These are phyloP conservation scores for Trichosporon sp. DNA, from an alignment of 1,284 basidiomycete species.

Conservation along the genomic window DNA sequence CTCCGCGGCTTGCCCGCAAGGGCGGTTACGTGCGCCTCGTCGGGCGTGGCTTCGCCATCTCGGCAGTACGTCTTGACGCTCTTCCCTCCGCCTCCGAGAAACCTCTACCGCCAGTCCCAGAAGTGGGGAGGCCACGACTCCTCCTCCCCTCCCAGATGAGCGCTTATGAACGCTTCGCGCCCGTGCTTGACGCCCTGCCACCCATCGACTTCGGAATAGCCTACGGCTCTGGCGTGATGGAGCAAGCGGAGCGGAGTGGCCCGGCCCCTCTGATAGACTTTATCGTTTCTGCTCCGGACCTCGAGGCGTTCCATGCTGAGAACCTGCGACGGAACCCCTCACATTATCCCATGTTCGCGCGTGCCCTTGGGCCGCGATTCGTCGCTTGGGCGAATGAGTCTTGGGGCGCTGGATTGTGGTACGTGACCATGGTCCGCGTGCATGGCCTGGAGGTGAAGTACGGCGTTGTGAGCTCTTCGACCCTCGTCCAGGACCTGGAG, in stretches of 20 bases:
- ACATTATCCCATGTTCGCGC: slow-evolving; percentile 82
- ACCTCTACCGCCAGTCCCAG: neutral
- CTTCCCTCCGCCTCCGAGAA: neutral
- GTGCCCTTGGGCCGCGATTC: slow-evolving; percentile 66
- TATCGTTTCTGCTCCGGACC: slow-evolving; percentile 86
- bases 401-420: slow-evolving; percentile 86
- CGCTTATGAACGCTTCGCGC: slow-evolving; percentile 32
- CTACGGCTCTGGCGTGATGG: slow-evolving; percentile 46
- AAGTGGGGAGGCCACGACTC: neutral
- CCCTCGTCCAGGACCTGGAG: slow-evolving; percentile 78
- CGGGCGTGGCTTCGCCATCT: neutral
- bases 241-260: slow-evolving; percentile 34
- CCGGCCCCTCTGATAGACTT: slow-evolving; percentile 82
- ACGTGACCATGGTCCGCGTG: slow-evolving; percentile 81
- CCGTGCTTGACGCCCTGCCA: slow-evolving; percentile 34
- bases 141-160: neutral
- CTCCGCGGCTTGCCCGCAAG: neutral
- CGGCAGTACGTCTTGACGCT: neutral
- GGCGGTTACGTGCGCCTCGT: neutral
- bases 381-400: slow-evolving; percentile 68
- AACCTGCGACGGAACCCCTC: slow-evolving; percentile 84
- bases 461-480: slow-evolving; percentile 88
- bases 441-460: slow-evolving; percentile 87
- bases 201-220: slow-evolving; percentile 45
- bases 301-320: slow-evolving; percentile 86